These are phyloP conservation scores for Venturia effusa DNA, from an alignment of 2,329 filamentous ascomycete genomes.

Conservation along the genomic window DNA sequence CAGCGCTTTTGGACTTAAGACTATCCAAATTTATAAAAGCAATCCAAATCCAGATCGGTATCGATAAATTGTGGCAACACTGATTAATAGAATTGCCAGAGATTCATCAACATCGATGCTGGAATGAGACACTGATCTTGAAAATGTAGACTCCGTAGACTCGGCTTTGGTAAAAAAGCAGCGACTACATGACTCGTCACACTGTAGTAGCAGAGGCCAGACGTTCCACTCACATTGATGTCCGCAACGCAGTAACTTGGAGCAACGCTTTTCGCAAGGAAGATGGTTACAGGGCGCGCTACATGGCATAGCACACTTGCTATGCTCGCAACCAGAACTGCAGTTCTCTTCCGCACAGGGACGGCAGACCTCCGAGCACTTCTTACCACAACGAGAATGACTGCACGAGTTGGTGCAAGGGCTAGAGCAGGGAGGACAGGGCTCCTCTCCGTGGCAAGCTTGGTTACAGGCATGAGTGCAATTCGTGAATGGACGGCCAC, in stretches of 20 bases:
- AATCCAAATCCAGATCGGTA: background rate
- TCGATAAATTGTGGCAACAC: background rate
- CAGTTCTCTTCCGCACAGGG: constrained; percentile 25
- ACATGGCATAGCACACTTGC: constrained; percentile 25
- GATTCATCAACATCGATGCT: background rate
- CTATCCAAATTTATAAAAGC: no score
- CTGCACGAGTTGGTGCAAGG: constrained; percentile 19
- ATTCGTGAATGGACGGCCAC: constrained; percentile 19
- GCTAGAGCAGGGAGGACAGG: background rate
- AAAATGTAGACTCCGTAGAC: background rate
- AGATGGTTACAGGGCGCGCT: constrained; percentile 22
- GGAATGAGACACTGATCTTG: background rate
- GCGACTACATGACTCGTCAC: no score
- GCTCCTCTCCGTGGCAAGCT: constrained; percentile 17
- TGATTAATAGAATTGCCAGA: background rate
- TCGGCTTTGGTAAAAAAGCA: background rate
- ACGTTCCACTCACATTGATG: constrained; percentile 22
- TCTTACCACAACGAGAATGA: constrained; percentile 18
- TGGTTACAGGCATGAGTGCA: constrained; percentile 22
- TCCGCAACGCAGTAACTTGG: constrained; percentile 18
- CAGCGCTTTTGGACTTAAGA: no score
- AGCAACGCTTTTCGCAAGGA: constrained; percentile 22
- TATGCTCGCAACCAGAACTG: constrained; percentile 25
- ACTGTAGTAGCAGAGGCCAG: no score
- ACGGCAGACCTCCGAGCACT: constrained; percentile 23